These are phyloP conservation scores for Backusella circina DNA, from an alignment of 192 early-diverging fungal species.

Conservation along the genomic window DNA sequence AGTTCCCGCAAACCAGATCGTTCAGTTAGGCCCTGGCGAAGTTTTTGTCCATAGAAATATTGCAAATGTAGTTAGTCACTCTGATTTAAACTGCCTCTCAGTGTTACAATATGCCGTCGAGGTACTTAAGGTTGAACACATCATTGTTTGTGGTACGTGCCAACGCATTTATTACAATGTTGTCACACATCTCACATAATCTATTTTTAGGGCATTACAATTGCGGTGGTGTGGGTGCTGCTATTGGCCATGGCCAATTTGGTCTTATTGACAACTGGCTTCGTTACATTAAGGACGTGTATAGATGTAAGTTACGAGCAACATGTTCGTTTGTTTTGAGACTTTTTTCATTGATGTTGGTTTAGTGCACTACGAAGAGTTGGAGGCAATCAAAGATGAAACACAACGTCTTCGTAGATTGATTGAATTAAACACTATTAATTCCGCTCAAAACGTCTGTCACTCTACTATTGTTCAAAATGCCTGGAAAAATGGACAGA, in stretches of 20 bases:
- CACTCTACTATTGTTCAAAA: conserved; percentile 78
- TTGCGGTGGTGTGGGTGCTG: conserved; percentile 70
- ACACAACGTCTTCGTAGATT: conserved; percentile 46
- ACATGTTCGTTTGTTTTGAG: neutral
- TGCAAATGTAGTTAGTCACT: conserved; percentile 82
- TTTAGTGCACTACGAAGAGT: conserved; percentile 28
- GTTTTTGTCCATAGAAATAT: conserved; percentile 98
- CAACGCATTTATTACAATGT: neutral
- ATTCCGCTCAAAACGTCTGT: conserved; percentile 65
- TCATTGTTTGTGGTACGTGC: conserved; percentile 80
- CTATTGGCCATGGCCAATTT: conserved; percentile 53
- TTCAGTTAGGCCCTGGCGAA: conserved; percentile 71
- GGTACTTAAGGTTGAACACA: conserved; percentile 86
- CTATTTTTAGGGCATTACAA: conserved; percentile 51
- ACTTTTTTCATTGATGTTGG: neutral
- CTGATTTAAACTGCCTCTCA: conserved; percentile 77
- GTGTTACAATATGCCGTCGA: conserved; percentile 95
- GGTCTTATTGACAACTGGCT: conserved; percentile 93
- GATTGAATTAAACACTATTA: conserved; percentile 74
- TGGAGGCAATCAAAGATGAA: conserved; percentile 40
- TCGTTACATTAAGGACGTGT: conserved; percentile 81
- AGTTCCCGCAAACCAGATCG: conserved; percentile 79
- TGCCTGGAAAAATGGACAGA: conserved; percentile 75
- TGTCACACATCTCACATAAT: neutral
- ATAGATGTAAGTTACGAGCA: conserved; percentile 49